These are phyloP conservation scores for Arctium minus DNA, from an alignment of 129 eudicot genomes.

Conservation along the genomic window DNA sequence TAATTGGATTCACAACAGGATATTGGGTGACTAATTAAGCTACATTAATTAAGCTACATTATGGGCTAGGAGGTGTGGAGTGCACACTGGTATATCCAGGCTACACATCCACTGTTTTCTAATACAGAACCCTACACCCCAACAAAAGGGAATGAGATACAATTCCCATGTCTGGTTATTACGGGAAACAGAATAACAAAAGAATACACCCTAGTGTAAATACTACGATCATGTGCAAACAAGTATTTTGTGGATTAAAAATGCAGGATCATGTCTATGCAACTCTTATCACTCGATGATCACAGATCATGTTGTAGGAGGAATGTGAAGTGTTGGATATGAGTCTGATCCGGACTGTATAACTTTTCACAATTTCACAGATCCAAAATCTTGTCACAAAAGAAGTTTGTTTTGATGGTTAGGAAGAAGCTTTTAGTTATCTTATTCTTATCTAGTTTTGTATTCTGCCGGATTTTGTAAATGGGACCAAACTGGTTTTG, in stretches of 20 bases:
- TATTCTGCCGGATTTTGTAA: neutral
- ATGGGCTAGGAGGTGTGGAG: no score
- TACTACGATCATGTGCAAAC: neutral
- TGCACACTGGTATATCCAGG: no score
- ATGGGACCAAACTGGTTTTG: neutral
- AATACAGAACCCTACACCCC: no score
- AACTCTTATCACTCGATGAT: neutral
- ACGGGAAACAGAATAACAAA: neutral
- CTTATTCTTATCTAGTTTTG: neutral
- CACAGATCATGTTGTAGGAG: neutral
- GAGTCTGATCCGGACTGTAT: neutral
- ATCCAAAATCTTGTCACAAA: neutral
- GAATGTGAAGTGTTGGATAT: neutral
- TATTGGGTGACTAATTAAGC: no score
- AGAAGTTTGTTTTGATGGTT: neutral
- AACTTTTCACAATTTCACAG: neutral
- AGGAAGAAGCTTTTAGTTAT: neutral
- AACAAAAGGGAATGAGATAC: neutral
- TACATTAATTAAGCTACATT: no score
- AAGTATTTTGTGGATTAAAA: neutral
- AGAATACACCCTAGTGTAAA: neutral
- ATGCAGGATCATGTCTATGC: neutral
- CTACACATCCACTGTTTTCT: no score
- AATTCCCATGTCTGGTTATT: neutral
- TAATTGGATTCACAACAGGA: no score